Percentiles rank a stretch among this genome's conserved stretches.
These are phyloP conservation scores for Paracamarosporium sp. DNA, from an alignment of 2,329 filamentous ascomycete species.

Conservation along the genomic window DNA sequence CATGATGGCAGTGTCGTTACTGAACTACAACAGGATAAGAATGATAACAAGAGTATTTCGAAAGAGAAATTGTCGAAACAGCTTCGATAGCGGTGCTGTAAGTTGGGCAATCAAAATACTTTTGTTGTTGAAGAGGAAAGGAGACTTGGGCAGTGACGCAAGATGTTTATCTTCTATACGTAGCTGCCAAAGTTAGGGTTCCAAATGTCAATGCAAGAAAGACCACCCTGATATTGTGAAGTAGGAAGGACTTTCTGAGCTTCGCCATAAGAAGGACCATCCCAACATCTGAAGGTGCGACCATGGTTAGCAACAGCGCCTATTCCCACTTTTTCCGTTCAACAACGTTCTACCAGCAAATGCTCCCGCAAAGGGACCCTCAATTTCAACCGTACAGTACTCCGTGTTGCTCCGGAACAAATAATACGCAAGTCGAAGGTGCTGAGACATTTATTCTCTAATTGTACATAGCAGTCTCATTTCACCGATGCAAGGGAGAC, in stretches of 20 bases:
- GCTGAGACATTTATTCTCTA: too few species aligned
- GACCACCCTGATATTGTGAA: background rate
- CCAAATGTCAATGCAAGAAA: background rate
- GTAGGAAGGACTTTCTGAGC: background rate
- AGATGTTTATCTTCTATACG: background rate
- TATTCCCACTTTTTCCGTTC: background rate
- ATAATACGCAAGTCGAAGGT: too few species aligned
- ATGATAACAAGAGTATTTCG: constrained; percentile 1
- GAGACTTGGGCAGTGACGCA: background rate
- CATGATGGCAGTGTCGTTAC: background rate
- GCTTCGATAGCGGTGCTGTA: background rate
- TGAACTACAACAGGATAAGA: background rate
- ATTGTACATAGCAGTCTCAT: too few species aligned
- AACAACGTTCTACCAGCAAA: background rate
- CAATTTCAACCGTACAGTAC: too few species aligned
- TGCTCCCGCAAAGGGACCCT: background rate
- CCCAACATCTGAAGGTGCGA: background rate
- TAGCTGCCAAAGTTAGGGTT: background rate
- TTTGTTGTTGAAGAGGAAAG: background rate
- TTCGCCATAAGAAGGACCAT: background rate
- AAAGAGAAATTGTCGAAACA: background rate
- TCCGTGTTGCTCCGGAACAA: too few species aligned
- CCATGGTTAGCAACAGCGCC: constrained; percentile 1
- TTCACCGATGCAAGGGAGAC: too few species aligned
- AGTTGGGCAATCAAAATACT: constrained; percentile 1